Percentiles rank a stretch among this genome's conserved stretches.
phyloP scores from a whole-genome alignment of 306 rosid species.

The Prunus dulcis region DNA sequence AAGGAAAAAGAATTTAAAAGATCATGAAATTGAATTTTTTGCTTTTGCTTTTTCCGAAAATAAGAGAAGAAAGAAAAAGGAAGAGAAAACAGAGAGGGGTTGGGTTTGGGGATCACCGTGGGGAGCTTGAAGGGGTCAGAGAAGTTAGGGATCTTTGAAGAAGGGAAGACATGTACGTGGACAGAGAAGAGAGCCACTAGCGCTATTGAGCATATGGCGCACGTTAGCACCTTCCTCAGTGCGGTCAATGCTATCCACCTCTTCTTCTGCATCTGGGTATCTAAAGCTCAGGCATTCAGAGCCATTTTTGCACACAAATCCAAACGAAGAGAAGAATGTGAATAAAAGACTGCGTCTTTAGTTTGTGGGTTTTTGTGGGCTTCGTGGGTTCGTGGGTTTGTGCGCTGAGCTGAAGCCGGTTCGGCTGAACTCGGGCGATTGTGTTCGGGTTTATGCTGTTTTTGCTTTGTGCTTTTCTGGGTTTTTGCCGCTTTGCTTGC shows the following conservation, averaged over 20 bases:
- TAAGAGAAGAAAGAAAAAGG: neutral
- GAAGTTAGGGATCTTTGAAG: slow-evolving; percentile 52
- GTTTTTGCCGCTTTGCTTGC: slow-evolving; percentile 17
- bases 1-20: neutral
- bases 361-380: neutral
- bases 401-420: neutral
- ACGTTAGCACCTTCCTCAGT: slow-evolving; percentile 59
- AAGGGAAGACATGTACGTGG: slow-evolving; percentile 57
- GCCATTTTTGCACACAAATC: neutral
- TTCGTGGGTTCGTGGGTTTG: neutral
- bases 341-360: neutral
- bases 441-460: neutral
- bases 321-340: neutral
- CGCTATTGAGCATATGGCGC: slow-evolving; percentile 55
- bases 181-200: slow-evolving; percentile 53
- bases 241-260: slow-evolving; percentile 37
- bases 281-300: neutral
- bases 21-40: neutral
- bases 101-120: slow-evolving; percentile 43
- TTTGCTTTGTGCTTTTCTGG: neutral
- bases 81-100: neutral
- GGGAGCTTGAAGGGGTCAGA: slow-evolving; percentile 55
- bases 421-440: neutral
- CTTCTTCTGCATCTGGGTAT: slow-evolving; percentile 62
- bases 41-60: neutral